Percentiles rank a stretch among this genome's conserved stretches.
Evolutionary conservation across 2,329 filamentous ascomycete genomes (phyloP).

Genomic region (Fusarium solani-melongenae): DNA sequence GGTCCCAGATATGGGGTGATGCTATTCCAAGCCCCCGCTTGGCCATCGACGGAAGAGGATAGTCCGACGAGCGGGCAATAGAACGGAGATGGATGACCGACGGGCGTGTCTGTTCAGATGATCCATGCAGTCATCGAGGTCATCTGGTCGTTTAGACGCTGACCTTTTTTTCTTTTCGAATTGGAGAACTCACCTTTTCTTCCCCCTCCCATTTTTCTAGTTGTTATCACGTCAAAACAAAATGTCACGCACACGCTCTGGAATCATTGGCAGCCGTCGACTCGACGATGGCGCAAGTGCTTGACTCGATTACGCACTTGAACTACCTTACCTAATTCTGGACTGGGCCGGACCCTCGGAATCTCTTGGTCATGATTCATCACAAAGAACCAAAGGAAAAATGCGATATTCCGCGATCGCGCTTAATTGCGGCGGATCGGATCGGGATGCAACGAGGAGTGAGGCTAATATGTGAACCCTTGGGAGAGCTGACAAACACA

Average conservation of each 20-base stretch:
- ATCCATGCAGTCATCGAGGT: slow-evolving; percentile 18
- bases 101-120: not conserved
- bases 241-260: not conserved
- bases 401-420: slow-evolving; percentile 21
- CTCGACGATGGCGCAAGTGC: slow-evolving; percentile 29
- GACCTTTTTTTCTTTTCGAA: not conserved
- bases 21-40: slow-evolving; percentile 2
- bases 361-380: slow-evolving; percentile 34
- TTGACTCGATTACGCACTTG: slow-evolving; percentile 32
- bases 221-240: not conserved
- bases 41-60: not conserved
- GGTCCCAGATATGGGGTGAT: slow-evolving; percentile 25
- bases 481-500: slow-evolving; percentile 12
- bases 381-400: not conserved
- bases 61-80: slow-evolving; percentile 20
- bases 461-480: slow-evolving; percentile 3
- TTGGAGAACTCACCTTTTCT: not conserved
- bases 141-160: not conserved
- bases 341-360: slow-evolving; percentile 19
- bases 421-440: slow-evolving; percentile 27
- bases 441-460: not conserved
- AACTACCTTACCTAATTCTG: not conserved
- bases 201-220: not conserved
- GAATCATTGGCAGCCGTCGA: not conserved
- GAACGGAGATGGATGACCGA: slow-evolving; percentile 13